Conservation (phyloP, 202 grass and related monocot species). For the Zizania palustris region DNA sequence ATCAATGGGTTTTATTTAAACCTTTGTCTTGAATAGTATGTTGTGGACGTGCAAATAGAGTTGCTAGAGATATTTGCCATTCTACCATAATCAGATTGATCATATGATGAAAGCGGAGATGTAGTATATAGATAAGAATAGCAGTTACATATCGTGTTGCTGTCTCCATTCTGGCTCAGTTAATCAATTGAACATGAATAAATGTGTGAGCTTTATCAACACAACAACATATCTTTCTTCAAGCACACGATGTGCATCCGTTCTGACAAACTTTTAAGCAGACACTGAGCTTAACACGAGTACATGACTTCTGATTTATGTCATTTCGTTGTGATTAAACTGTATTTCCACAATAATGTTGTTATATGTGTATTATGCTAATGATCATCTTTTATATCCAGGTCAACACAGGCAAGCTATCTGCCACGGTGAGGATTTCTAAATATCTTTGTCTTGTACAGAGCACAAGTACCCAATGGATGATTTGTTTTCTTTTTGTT, state of each 20-base stretch:
- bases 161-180: conserved; percentile 10
- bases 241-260: not conserved
- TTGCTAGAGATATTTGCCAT: not conserved
- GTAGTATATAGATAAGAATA: not conserved
- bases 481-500: not conserved
- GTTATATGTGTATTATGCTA: conserved; percentile 25
- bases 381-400: conserved; percentile 48
- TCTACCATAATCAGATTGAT: not conserved
- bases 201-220: not conserved
- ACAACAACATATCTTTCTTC: not conserved
- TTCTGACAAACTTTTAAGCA: not conserved
- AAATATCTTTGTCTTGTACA: not conserved
- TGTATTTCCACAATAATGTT: not conserved
- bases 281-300: not conserved
- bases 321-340: not conserved
- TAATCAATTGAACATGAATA: not conserved
- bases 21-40: not conserved
- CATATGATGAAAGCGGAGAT: not conserved
- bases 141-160: not conserved
- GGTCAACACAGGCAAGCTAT: conserved; percentile 71
- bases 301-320: not conserved
- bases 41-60: not conserved
- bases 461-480: not conserved
- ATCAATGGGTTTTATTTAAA: not conserved
- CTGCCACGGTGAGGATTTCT: conserved; percentile 61